These are phyloP conservation scores for Cytospora chrysosperma DNA, from an alignment of 2,329 filamentous ascomycete genomes.

Conservation along the genomic window DNA sequence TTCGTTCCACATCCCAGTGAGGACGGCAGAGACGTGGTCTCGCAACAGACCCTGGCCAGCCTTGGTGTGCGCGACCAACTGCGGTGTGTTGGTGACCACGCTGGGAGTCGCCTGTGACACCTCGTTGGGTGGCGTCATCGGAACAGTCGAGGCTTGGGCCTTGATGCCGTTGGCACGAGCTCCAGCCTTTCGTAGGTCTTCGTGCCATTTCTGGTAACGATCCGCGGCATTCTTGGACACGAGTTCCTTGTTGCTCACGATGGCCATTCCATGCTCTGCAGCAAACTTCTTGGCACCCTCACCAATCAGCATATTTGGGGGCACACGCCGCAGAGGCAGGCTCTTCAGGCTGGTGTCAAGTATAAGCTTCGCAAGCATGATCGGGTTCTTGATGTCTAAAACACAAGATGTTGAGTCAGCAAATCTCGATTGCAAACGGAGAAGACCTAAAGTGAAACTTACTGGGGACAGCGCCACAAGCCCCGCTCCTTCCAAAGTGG, in stretches of 20 bases:
- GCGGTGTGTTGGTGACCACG: background rate
- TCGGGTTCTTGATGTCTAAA: constrained; percentile 89
- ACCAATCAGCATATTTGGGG: constrained; percentile 87
- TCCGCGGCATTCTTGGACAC: constrained; percentile 78
- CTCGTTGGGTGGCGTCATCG: background rate
- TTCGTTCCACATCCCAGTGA: constrained; percentile 60
- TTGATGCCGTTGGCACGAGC: background rate
- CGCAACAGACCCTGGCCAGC: constrained; percentile 29
- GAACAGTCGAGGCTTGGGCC: background rate
- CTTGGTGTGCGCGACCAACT: background rate
- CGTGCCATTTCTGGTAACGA: constrained; percentile 75
- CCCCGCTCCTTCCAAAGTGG: constrained; percentile 85
- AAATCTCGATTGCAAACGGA: background rate
- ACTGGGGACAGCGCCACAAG: constrained; percentile 89
- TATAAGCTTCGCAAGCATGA: constrained; percentile 79
- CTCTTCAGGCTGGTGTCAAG: constrained; percentile 74
- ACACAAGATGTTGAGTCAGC: background rate
- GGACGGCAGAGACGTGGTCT: constrained; percentile 55
- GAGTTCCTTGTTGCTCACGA: constrained; percentile 72
- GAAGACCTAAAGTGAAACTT: constrained; percentile 38
- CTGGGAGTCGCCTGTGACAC: background rate
- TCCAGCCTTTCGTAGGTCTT: constrained; percentile 59
- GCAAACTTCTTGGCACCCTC: constrained; percentile 87
- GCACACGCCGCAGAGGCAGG: constrained; percentile 82
- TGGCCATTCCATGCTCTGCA: constrained; percentile 69